Base-by-base conservation (phyloP, 306 rosid species). In the Fragaria nilgerrensis region DNA sequence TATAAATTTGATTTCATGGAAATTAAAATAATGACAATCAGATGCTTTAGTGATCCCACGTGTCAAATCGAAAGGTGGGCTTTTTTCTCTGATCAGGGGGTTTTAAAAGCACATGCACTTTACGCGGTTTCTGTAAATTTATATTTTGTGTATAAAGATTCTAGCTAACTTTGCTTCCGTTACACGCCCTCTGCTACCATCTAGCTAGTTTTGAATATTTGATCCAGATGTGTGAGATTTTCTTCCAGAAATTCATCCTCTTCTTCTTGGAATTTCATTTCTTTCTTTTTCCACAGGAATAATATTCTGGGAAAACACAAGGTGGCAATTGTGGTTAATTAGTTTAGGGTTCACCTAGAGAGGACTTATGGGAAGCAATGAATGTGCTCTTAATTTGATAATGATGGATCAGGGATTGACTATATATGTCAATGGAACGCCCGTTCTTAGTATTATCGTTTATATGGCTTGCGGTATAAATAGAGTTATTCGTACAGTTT, bases 71-170 rank as follows among this genome's bases (percentile, higher is more conserved):
- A 37, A 89, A 65, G 89, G 88, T 23, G 74, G 52, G 39, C 1
- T 39, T 83, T 81, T 47, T 7, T 55, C 58, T 63, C 63, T 68
- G n/a, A 85, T 53, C 34, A n/a, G 44, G 17, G 55, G 37, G 39
- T 53, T 68, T 62, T 56, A 45, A 80, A 85, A 80, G 90, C 84
- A 84, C 81, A 85, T 86, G 89, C 84, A 75, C 86, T 91, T 87
- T 71, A 91, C 93, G 93, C 92, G 93, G 92, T 89, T 89, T 91
- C 68, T 70, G 88, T 76, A 11, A 37, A 22, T n/a, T 22, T n/a
- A 68, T 37, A 22, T 61, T 56, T 14, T 66, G 3, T 65, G 50
- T 0, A 86, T 87, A 29, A 64, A 37, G 41, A 37, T 37, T 37
- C 41, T 37, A 37, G 41, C 41, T 1, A 6, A 7, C 67, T 19